Base-by-base conservation (phyloP, 306 rosid genomes). In the Medicago lupulina region DNA sequence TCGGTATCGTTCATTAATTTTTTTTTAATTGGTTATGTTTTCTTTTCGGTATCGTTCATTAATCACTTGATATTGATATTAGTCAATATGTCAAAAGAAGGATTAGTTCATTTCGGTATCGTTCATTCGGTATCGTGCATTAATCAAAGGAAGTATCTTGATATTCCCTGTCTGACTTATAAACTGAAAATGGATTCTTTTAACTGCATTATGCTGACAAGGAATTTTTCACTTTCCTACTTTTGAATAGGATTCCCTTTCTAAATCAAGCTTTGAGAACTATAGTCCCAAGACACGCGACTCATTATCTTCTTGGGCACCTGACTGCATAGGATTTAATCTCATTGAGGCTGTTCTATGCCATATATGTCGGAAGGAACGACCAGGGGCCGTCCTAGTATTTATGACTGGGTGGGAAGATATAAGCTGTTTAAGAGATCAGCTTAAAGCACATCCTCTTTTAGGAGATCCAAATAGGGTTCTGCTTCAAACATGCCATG, bases 401-500 rank as follows among this genome's bases (percentile, higher is more conserved):
- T 94, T 94, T 82, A 90, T 94, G 93, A 94, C 98, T 31, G 98
- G 98, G 40, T 94, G 98, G 98, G 98, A 94, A 85, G 98, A 94
- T 80, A 94, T 94, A 71, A 91, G 91, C 84, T 85, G 94, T 86
- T 83, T 94, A 86, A 89, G 91, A 80, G 98, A 94, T 78, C 97
- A 94, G 82, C 87, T 94, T 70, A 94, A 88, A 87, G 96, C 96
- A 1, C 98, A 94, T 86, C 98, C 98, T 49, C 91, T 94, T 72
- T 79, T 94, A 73, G 98, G 98, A 70, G 98, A 94, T 86, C 98
- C 98, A 36, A 94, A 94, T 77, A 87, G 98, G 87, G 80, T 94
- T 82, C 82, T 91, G 81, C 97, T 94, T 82, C 82, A 88, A 81
- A 88, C 97, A 6, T 94, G 98, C 82, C 98, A 94, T 76, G 98